These are phyloP conservation scores for Chaetomium sp. DNA, from an alignment of 2,329 filamentous ascomycete genomes.

Conservation along the genomic window DNA sequence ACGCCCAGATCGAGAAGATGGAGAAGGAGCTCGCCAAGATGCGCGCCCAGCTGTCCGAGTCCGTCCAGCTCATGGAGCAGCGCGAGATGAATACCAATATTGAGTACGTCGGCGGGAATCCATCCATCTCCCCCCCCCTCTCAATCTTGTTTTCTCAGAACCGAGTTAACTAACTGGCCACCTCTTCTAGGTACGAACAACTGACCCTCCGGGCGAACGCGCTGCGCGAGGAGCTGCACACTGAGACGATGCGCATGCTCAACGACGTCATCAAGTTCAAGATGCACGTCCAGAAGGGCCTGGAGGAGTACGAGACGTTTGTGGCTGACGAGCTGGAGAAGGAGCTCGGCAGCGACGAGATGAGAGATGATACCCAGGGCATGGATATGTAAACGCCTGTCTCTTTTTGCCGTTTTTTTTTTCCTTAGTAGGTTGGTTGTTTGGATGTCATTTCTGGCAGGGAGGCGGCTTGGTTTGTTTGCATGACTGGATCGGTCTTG, in stretches of 20 bases:
- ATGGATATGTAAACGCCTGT: constrained; percentile 47
- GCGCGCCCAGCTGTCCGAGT: constrained; percentile 79
- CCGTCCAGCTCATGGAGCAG: constrained; percentile 89
- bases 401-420: neutral
- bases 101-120: constrained; percentile 80
- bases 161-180: neutral
- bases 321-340: constrained; percentile 91
- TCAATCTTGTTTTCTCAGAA: neutral
- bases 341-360: constrained; percentile 69
- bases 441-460: neutral
- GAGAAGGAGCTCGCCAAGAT: constrained; percentile 97
- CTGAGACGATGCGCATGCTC: constrained; percentile 91
- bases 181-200: constrained; percentile 74
- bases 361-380: constrained; percentile 52
- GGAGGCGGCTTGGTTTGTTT: neutral
- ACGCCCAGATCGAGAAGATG: constrained; percentile 97
- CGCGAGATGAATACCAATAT: constrained; percentile 96
- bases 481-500: constrained; percentile 8
- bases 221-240: constrained; percentile 95
- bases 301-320: constrained; percentile 94
- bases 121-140: neutral
- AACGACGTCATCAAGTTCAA: constrained; percentile 99
- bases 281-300: constrained; percentile 87
- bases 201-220: constrained; percentile 80
- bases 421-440: neutral